Percentiles rank a stretch among this genome's conserved stretches.
These are phyloP conservation scores for Geranium incanum DNA, from an alignment of 441 rosid genomes.

Conservation along the genomic window DNA sequence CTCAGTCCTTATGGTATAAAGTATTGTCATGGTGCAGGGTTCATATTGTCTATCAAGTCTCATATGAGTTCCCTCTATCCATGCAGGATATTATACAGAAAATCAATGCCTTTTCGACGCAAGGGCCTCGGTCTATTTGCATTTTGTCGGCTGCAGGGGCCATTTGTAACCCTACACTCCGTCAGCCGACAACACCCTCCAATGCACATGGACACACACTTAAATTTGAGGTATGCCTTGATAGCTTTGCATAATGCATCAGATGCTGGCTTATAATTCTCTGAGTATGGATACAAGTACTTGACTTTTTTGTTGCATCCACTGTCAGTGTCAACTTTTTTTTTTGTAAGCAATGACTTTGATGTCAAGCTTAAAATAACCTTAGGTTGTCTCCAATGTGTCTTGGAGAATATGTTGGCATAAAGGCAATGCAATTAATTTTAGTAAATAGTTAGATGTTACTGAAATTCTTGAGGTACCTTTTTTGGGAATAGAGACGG, in stretches of 20 bases:
- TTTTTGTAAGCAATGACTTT: not conserved
- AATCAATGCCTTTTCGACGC: constrained; percentile 64
- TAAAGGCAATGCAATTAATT: not conserved
- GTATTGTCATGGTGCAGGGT: too few species aligned
- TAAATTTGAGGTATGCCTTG: constrained; percentile 62
- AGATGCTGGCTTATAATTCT: not conserved
- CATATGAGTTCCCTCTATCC: constrained; percentile 6
- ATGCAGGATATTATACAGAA: constrained; percentile 76
- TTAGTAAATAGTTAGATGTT: not conserved
- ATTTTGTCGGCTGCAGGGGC: constrained; percentile 95
- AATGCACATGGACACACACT: constrained; percentile 42
- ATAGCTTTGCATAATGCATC: not conserved
- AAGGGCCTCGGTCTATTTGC: constrained; percentile 89
- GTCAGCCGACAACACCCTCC: constrained; percentile 39
- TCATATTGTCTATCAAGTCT: too few species aligned
- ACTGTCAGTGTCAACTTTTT: not conserved
- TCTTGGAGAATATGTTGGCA: not conserved
- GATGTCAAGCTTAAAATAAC: not conserved
- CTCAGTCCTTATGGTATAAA: too few species aligned
- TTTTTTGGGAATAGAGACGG: not conserved
- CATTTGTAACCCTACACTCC: constrained; percentile 67
- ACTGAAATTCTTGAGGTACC: not conserved
- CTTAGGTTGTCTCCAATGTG: not conserved
- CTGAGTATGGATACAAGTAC: not conserved
- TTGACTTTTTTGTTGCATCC: not conserved